Base-by-base conservation (phyloP, 352 stramenopile species). In the Phytopythium montanum region DNA sequence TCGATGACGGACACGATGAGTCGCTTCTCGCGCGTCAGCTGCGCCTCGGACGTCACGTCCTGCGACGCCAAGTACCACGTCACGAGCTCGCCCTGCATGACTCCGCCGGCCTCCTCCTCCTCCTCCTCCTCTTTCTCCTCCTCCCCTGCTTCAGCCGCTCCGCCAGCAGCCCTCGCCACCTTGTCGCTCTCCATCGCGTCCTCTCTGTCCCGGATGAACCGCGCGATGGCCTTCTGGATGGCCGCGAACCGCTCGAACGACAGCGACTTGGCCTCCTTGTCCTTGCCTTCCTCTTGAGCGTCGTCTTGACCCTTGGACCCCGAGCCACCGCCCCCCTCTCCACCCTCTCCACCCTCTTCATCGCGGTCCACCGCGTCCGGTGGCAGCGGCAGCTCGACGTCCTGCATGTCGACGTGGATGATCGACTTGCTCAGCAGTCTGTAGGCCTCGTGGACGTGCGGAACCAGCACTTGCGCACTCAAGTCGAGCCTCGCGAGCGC, bases 321-420 rank as follows among this genome's bases (percentile, higher is more conserved):
- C 5, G 31, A 10, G 7, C 31, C 61, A 28, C 25, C 48, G 46
- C 36, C 39, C 28, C 38, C 57, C 38, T 63, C 31, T 1, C 61
- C 64, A 26, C 68, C 45, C 25, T 25, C 46, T 2, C 21, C 29
- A 19, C 56, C 46, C 14, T 59, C 51, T 2, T 70, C 60, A 16
- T 69, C 42, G 19, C 73, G 67, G 14, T 96, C 79, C 23, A 48
- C 28, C 3, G 63, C 45, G 9, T 81, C 51, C 25, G 78, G 66
- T 0, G 83, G 81, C 59, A 94, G 61, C 25, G 98, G 90, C 14
- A 98, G 69, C 62, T 97, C 90, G 6, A 99, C 91, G 75, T 98
- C 95, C 64, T 98, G 94, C 48, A 94, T 98, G 62, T 99, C 97
- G 4, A 99, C 97, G 79, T 98, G 94, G 66, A 99, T 99, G 62